Base-by-base conservation (phyloP, 306 rosid genomes). In the Cucurbita ficifolia region DNA sequence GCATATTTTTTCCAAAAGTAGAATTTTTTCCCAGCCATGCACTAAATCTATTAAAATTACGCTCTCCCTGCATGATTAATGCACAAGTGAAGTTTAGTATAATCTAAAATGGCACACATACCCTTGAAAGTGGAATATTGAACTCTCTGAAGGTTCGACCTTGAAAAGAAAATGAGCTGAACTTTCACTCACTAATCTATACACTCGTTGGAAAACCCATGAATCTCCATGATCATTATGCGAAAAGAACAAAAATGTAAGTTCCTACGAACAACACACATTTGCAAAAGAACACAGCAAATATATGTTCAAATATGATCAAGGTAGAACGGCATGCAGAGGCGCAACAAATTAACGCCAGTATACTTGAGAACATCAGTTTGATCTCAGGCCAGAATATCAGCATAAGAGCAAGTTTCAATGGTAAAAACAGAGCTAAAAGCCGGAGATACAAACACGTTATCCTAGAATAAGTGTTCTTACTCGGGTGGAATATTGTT, bases 11-110 rank as follows among this genome's bases (percentile, higher is more conserved):
- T 16, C 96, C 88, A 69, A 16, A 77, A 38, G 99, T 89, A 14
- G 99, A 94, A 85, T 94, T 94, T 82, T 91, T 94, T 71, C 99
- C 97, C 42, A 94, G 79, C 99, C 99, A 94, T 19, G 96, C 96
- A 48, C 97, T 92, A 83, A 94, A 94, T 79, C 99, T 88, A 73
- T 87, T 94, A 75, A 82, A 94, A 82, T 89, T 91, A 17, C 92
- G 79, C 80, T 94, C 97, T 74, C 91, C 92, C 97, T 94, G 87
- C 81, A 80, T 24, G 40, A 6, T 78, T 6, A 45, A 77, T 45
- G 69, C 24, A 68, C 73, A 7, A 19, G 14, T 36, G 48, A 7
- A 29, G 55, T 22, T 67, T 3, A 21, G 73, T 45, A 68, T 22
- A 12, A 68, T 13, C 38, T 64, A 2, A 43, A 46, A 68, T 67